phyloP scores from a whole-genome alignment of 352 stramenopile genomes.

The Globisporangium uncinulatum region DNA sequence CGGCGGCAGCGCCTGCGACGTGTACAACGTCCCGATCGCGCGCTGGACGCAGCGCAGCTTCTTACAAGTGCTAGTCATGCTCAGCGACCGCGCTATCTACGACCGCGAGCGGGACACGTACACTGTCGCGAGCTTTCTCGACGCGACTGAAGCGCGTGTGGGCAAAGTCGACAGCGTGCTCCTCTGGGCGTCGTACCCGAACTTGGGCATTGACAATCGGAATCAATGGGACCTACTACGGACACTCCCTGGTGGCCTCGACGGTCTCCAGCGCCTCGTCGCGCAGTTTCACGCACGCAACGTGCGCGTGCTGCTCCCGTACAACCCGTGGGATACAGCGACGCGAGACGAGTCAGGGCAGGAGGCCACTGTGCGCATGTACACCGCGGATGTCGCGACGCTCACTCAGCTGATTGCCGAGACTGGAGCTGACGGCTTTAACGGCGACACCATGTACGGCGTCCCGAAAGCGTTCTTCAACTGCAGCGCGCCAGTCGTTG shows the following conservation, averaged over 20 bases:
- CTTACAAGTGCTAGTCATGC: constrained; percentile 70
- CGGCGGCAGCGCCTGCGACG: constrained; percentile 37
- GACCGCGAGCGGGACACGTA: constrained; percentile 56
- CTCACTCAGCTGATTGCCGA: constrained; percentile 32
- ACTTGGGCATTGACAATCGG: constrained; percentile 77
- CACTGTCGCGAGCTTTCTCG: constrained; percentile 67
- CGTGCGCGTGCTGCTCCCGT: constrained; percentile 71
- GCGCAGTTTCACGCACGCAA: constrained; percentile 49
- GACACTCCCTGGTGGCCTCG: constrained; percentile 47
- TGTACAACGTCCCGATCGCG: constrained; percentile 58
- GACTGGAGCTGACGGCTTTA: constrained; percentile 69
- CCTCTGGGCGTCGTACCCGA: constrained; percentile 78
- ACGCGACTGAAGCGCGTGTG: constrained; percentile 42
- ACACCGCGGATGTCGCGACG: constrained; percentile 59
- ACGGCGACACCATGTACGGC: constrained; percentile 87
- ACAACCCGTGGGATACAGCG: constrained; percentile 80
- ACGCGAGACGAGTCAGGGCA: constrained; percentile 51
- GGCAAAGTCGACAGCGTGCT: constrained; percentile 74
- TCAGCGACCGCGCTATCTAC: constrained; percentile 73
- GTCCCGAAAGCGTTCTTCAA: constrained; percentile 80
- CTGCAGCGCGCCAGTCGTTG: constrained; percentile 48
- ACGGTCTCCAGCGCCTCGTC: constrained; percentile 39
- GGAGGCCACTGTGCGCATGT: constrained; percentile 60
- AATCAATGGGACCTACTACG: constrained; percentile 76
- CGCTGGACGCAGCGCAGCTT: constrained; percentile 80